Evolutionary conservation across 2,329 filamentous ascomycete genomes (phyloP).

Genomic region (Botrytis squamosa): DNA sequence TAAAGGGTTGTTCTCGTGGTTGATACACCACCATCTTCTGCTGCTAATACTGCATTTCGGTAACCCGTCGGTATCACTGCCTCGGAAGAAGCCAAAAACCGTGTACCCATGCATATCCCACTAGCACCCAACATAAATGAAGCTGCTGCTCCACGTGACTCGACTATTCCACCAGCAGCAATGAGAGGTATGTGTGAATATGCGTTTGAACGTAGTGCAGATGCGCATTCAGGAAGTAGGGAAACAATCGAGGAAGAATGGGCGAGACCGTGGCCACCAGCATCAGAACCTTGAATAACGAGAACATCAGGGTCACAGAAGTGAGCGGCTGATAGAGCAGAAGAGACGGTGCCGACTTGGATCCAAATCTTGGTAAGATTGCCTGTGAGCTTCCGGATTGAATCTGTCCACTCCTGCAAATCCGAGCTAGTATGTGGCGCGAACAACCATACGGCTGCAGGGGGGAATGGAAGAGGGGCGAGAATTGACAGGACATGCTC

Average conservation of each 20-base stretch:
- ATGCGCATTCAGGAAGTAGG: constrained; percentile 40
- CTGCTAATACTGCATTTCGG: constrained; percentile 45
- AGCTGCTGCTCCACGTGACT: constrained; percentile 41
- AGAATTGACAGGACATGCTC: constrained; percentile 38
- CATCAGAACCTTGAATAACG: constrained; percentile 42
- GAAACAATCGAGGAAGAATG: constrained; percentile 38
- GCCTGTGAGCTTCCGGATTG: constrained; percentile 31
- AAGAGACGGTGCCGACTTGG: constrained; percentile 39
- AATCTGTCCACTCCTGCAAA: constrained; percentile 36
- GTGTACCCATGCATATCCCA: constrained; percentile 51
- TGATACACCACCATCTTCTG: constrained; percentile 50
- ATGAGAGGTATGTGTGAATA: constrained; percentile 35
- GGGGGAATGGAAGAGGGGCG: constrained; percentile 32
- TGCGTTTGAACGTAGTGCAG: constrained; percentile 32
- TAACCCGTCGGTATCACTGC: constrained; percentile 49
- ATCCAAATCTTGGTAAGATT: constrained; percentile 40
- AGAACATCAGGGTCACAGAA: constrained; percentile 38
- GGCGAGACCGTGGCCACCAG: constrained; percentile 42
- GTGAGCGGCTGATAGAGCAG: constrained; percentile 34
- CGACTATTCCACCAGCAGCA: constrained; percentile 42
- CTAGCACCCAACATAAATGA: constrained; percentile 40
- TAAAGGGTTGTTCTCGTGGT: constrained; percentile 52
- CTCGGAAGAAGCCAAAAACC: constrained; percentile 49
- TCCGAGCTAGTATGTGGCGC: constrained; percentile 40
- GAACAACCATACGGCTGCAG: constrained; percentile 50